Conservation (phyloP, 1,139 yeast genomes). For the Taphrina communis region DNA sequence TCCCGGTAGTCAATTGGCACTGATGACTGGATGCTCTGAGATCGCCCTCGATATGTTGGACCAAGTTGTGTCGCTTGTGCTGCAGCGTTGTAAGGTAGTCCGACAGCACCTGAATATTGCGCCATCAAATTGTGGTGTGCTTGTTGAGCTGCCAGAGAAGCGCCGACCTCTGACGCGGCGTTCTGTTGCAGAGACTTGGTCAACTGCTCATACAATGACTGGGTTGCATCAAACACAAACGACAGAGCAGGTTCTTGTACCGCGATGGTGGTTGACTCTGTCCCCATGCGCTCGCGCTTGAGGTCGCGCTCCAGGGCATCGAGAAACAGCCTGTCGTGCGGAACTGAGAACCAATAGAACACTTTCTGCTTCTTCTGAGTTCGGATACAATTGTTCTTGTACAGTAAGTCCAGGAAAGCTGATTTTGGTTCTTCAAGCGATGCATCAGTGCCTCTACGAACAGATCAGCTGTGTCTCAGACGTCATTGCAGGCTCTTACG, state of each 20-base stretch:
- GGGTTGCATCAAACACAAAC: slow-evolving; percentile 53
- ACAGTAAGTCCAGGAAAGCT: slow-evolving; percentile 79
- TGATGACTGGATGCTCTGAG: slow-evolving; percentile 35
- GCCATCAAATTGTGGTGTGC: slow-evolving; percentile 35
- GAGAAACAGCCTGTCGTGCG: slow-evolving; percentile 88
- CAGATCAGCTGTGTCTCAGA: not conserved
- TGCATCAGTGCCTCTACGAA: slow-evolving; percentile 63
- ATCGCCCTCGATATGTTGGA: slow-evolving; percentile 19
- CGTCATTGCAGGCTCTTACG: slow-evolving; percentile 49
- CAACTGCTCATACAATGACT: slow-evolving; percentile 54
- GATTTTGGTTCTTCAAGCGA: slow-evolving; percentile 87
- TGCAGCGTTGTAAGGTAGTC: not conserved
- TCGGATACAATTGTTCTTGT: slow-evolving; percentile 83
- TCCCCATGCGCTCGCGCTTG: slow-evolving; percentile 65
- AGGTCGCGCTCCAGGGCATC: slow-evolving; percentile 94
- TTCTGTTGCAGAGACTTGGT: slow-evolving; percentile 47
- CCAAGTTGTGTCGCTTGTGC: slow-evolving; percentile 9
- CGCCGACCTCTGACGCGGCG: slow-evolving; percentile 44
- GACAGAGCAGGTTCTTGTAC: slow-evolving; percentile 56
- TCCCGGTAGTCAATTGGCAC: slow-evolving; percentile 32
- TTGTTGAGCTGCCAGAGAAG: slow-evolving; percentile 38
- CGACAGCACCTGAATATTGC: slow-evolving; percentile 6
- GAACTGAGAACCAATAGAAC: slow-evolving; percentile 94
- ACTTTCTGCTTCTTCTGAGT: slow-evolving; percentile 98
- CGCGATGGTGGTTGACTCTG: slow-evolving; percentile 54